Evolutionary conservation across 306 rosid genomes (phyloP), one percentile per base, ranked within the genome.

Genomic region (Begonia loranthoides): DNA sequence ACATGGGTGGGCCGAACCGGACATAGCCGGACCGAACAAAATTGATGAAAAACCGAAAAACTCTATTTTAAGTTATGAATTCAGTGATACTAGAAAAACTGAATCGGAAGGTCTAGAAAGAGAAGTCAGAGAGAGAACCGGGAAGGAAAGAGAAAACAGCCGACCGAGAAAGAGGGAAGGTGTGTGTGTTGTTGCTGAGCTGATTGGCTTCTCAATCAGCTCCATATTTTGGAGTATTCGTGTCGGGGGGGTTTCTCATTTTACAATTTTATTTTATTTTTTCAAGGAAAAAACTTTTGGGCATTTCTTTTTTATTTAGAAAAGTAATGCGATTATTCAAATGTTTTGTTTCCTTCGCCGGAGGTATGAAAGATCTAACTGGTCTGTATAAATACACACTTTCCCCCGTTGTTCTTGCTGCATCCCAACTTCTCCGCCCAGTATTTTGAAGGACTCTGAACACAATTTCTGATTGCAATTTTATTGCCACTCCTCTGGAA

Each of bases 351-450:
- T 72, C 70, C 74, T 17, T 51, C 28, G 66, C 43, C 66, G 59
- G 82, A 56, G 81, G 60, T 79, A 56, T 63, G 48, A 59, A 69
- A 49, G 83, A 79, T 79, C 73, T 66, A 70, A 54, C 15, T 52
- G 21, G 48, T 9, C 14, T 45, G 54, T 57, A 50, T 14, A 22
- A 12, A 52, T 15, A 33, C 15, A 16, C 9, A 5, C 15, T n/a
- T 6, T 14, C 19, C 10, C 36, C 12, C 15, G 33, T 34, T 10
- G n/a, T n/a, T n/a, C 4, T 43, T 43, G 47, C 15, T 43, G 47
- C 15, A 43, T 43, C 15, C 14, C 47, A 43, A 43, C 47, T 10
- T 43, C 15, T 43, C n/a, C 15, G 3, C 5, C 13, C n/a, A 10
- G 47, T 55, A 56, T 49, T 66, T 63, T 60, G 54, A 57, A 66